Percentiles rank a stretch among this genome's conserved stretches.
Evolutionary conservation across 2,329 filamentous ascomycete genomes (phyloP).

Genomic region (Grosmannia serpens): DNA sequence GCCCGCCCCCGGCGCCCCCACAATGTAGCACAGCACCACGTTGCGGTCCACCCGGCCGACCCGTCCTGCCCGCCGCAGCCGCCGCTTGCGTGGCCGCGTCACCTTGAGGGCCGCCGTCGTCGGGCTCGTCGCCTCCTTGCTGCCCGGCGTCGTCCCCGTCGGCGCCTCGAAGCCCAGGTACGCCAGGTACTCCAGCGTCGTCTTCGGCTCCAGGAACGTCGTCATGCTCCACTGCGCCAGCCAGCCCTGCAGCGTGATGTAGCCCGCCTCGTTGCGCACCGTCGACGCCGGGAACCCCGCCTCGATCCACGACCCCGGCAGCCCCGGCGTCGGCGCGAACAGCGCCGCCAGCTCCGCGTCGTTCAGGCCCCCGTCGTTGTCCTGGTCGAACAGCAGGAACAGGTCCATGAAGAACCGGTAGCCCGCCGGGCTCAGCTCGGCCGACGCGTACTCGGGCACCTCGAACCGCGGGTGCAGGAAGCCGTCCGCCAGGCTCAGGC

Average conservation of each 20-base stretch:
- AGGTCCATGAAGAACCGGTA: slow-evolving; percentile 95
- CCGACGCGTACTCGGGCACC: slow-evolving; percentile 81
- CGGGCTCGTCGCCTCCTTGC: slow-evolving; percentile 29
- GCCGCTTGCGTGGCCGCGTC: slow-evolving; percentile 80
- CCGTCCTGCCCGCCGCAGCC: slow-evolving; percentile 53
- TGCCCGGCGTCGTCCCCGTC: slow-evolving; percentile 39
- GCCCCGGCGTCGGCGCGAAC: slow-evolving; percentile 84
- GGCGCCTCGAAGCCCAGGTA: slow-evolving; percentile 88
- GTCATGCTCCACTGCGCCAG: slow-evolving; percentile 99
- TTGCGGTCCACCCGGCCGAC: slow-evolving; percentile 85
- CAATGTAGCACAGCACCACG: slow-evolving; percentile 84
- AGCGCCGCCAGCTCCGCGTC: slow-evolving; percentile 73
- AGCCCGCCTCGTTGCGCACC: slow-evolving; percentile 85
- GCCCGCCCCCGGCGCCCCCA: slow-evolving; percentile 75
- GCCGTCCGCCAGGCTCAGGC: slow-evolving; percentile 76
- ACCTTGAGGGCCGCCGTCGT: slow-evolving; percentile 72
- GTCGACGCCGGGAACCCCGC: slow-evolving; percentile 86
- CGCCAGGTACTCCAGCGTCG: slow-evolving; percentile 87
- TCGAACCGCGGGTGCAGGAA: slow-evolving; percentile 93
- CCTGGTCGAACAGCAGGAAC: slow-evolving; percentile 90
- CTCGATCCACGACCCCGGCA: slow-evolving; percentile 79
- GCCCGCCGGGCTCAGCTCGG: slow-evolving; percentile 84
- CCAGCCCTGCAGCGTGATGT: slow-evolving; percentile 96
- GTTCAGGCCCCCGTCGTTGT: slow-evolving; percentile 91
- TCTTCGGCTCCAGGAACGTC: slow-evolving; percentile 90